Conservation (phyloP, 768 basidiomycete genomes). For the Mycena epipterygia region DNA sequence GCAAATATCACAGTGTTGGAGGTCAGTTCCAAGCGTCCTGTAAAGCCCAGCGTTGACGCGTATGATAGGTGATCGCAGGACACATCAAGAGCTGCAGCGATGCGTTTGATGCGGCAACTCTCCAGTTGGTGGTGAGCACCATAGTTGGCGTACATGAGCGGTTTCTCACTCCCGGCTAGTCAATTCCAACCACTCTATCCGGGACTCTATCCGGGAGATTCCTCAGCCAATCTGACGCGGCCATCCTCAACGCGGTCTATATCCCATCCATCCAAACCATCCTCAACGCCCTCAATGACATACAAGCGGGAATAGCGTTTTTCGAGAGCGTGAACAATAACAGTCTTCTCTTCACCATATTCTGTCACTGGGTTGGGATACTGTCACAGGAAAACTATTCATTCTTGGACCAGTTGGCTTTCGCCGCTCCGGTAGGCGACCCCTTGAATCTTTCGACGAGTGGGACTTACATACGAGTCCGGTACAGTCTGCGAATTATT, state of each 20-base stretch:
- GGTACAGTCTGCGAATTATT: slow-evolving; percentile 10
- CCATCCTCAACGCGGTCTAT: not conserved
- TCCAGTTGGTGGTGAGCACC: slow-evolving; percentile 15
- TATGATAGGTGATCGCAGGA: not conserved
- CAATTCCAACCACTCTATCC: not conserved
- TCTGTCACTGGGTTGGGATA: slow-evolving; percentile 21
- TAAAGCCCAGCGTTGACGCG: not conserved
- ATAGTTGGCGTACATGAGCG: not conserved
- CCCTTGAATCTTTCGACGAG: not conserved
- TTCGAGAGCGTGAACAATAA: slow-evolving; percentile 27
- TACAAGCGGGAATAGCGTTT: slow-evolving; percentile 13
- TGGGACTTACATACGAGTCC: slow-evolving; percentile 2
- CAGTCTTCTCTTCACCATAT: slow-evolving; percentile 4
- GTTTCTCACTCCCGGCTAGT: not conserved
- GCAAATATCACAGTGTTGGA: not conserved
- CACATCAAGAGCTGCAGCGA: slow-evolving; percentile 19
- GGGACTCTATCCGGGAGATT: not conserved
- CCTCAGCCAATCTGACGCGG: slow-evolving; percentile 11
- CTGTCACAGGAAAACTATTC: not conserved
- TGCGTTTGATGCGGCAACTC: slow-evolving; percentile 1
- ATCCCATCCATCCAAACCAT: not conserved
- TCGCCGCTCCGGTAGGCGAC: slow-evolving; percentile 7
- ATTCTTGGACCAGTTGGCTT: not conserved
- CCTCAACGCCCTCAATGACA: not conserved
- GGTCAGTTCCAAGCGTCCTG: not conserved